These are phyloP conservation scores for Choanephora cucurbitarum DNA, from an alignment of 371 early-diverging fungal species.

Conservation along the genomic window DNA sequence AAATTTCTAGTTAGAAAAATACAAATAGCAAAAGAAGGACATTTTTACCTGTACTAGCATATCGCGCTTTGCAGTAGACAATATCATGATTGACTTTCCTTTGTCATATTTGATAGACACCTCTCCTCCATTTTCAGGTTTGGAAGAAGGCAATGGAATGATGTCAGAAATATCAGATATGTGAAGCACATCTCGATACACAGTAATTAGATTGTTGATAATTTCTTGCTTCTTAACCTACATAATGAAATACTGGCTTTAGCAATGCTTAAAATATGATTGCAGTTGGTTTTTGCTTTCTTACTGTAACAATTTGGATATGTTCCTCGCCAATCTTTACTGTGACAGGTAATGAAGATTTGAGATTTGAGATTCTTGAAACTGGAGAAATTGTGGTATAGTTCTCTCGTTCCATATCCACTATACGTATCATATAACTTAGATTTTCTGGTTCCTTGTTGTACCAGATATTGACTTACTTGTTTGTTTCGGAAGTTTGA, in stretches of 20 bases:
- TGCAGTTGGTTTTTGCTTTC: not conserved
- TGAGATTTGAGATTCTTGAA: conserved; percentile 57
- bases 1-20: too few species aligned
- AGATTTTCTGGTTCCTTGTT: too few species aligned
- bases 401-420: conserved; percentile 69
- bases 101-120: conserved; percentile 77
- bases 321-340: conserved; percentile 81
- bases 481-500: conserved; percentile 76
- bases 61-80: conserved; percentile 77
- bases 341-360: conserved; percentile 70
- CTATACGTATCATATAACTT: conserved; percentile 28
- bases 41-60: conserved; percentile 59
- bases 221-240: conserved; percentile 61
- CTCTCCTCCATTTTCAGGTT: conserved; percentile 65
- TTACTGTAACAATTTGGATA: conserved; percentile 78
- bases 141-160: conserved; percentile 43
- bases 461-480: conserved; percentile 28
- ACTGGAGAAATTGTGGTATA: conserved; percentile 66
- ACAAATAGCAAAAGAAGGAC: too few species aligned
- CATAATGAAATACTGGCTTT: too few species aligned
- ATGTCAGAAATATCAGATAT: conserved; percentile 84
- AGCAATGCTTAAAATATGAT: not conserved
- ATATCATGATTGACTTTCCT: conserved; percentile 66
- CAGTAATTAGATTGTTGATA: conserved; percentile 66
- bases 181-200: conserved; percentile 85